Evolutionary conservation across 202 grass and related monocot genomes (phyloP), one percentile per base, ranked within the genome.

Genomic region (Schoenoplectus tabernaemontani): DNA sequence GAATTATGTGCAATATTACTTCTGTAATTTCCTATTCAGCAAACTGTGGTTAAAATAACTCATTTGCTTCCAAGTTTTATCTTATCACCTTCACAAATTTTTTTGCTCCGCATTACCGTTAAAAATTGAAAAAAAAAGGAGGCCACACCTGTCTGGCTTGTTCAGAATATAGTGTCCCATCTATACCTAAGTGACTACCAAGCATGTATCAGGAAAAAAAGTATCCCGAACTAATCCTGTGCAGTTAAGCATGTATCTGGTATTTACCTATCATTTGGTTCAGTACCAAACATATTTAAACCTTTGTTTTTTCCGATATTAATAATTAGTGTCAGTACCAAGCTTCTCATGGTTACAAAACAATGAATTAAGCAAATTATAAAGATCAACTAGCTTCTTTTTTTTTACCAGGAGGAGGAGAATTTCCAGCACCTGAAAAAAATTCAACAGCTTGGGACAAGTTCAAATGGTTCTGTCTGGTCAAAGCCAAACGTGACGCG

Each of bases 401-500:
- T 33, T 57, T 78, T 58, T 28, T 50, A 37, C 19, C 79, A 99
- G 96, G 92, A 91, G 61, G 92, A 93, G 83, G 92, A 87, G 78
- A 85, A 81, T 58, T 99, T 89, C 78, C 89, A 86, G 88, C 90
- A 95, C 72, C 81, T 99, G 76, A 95, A 92, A 82, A 91, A 80
- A 83, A 85, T 99, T 66, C 92, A 91, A 60, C 86, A 92, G 63
- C 64, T 86, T 28, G 86, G 89, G 72, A 81, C 89, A 44, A 46
- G 79, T 62, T 44, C 87, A 12, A 87, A 87, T 60, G 88, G 85
- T 64, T 22, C 57, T 33, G 81, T 91, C 33, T 93, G 87, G 89
- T 88, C 92, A 64, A 99, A 92, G 65, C 96, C 92, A 39, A 95
- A 91, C 67, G 92, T 93, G 69, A 87, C 86, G 51, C 91, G 96